Evolutionary conservation across 345 rosid genomes (phyloP).

Genomic region (Physaria fendleri): DNA sequence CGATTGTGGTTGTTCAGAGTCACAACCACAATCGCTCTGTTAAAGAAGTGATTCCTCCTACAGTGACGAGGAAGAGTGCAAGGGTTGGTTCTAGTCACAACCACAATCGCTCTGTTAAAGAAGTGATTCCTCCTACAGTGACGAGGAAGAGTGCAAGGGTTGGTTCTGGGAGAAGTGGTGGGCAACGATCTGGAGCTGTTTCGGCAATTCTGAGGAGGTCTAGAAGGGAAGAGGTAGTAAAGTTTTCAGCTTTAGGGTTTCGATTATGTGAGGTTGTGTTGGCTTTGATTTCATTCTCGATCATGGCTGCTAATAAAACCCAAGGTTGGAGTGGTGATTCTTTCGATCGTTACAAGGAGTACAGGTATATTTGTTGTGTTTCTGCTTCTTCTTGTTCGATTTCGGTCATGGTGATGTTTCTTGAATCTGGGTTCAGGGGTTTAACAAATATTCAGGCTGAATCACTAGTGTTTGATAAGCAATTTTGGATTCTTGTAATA

Average conservation of each 20-base stretch:
- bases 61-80: no score
- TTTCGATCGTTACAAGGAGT: constrained; percentile 83
- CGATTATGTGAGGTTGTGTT: constrained; percentile 58
- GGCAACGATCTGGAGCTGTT: constrained; percentile 32
- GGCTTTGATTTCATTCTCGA: constrained; percentile 82
- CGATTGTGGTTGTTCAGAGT: constrained; percentile 24
- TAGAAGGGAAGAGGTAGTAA: constrained; percentile 27
- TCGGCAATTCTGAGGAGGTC: constrained; percentile 24
- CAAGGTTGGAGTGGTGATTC: constrained; percentile 99
- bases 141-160: constrained; percentile 31
- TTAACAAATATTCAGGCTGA: constrained; percentile 5
- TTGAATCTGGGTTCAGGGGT: not conserved
- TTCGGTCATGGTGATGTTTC: not conserved
- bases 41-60: constrained; percentile 17
- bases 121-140: constrained; percentile 8
- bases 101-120: constrained; percentile 20
- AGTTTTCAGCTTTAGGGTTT: constrained; percentile 55
- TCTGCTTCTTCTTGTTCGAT: not conserved
- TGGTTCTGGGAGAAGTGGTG: constrained; percentile 38
- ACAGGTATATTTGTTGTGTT: constrained; percentile 38
- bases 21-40: constrained; percentile 16
- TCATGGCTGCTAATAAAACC: constrained; percentile 95
- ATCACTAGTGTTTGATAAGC: not conserved
- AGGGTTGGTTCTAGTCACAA: constrained; percentile 23
- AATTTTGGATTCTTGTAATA: not conserved